phyloP scores from a whole-genome alignment of 2,329 filamentous ascomycete species.

The Tolypocladium nubicola region DNA sequence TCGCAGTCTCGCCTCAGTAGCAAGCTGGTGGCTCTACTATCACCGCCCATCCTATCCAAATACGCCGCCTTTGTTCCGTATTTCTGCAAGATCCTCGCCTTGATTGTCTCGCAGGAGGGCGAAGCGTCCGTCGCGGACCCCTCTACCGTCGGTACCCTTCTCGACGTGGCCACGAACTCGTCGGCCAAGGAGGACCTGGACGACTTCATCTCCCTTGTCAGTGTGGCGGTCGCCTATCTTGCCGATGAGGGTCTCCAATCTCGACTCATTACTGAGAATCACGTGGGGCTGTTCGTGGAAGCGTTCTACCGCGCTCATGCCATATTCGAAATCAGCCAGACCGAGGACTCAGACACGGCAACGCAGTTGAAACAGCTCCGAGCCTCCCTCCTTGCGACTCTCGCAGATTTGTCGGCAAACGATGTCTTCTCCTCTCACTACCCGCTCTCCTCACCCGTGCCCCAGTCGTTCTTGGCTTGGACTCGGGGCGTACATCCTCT shows the following conservation, averaged over 20 bases:
- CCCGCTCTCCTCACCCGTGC: conserved; percentile 30
- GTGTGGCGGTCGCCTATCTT: conserved; percentile 45
- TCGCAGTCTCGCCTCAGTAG: conserved; percentile 39
- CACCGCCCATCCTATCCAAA: conserved; percentile 29
- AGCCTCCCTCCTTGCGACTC: conserved; percentile 35
- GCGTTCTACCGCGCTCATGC: conserved; percentile 38
- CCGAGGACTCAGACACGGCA: conserved; percentile 34
- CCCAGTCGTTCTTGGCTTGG: conserved; percentile 36
- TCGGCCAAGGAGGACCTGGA: conserved; percentile 36
- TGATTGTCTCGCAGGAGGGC: conserved; percentile 42
- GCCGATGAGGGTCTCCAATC: conserved; percentile 41
- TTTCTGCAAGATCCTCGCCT: conserved; percentile 44
- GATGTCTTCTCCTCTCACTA: conserved; percentile 32
- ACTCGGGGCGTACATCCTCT: conserved; percentile 26
- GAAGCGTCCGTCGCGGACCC: conserved; percentile 33
- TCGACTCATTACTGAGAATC: conserved; percentile 28
- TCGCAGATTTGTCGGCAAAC: conserved; percentile 43
- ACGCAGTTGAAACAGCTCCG: conserved; percentile 36
- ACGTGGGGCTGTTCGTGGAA: conserved; percentile 32
- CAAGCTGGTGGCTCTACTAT: conserved; percentile 37
- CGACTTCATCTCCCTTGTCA: conserved; percentile 40
- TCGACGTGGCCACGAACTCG: conserved; percentile 34
- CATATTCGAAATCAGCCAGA: conserved; percentile 24
- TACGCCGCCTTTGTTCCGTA: conserved; percentile 36
- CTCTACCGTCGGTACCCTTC: conserved; percentile 35